phyloP scores from a whole-genome alignment of 441 rosid genomes.

The Populus hybrid region DNA sequence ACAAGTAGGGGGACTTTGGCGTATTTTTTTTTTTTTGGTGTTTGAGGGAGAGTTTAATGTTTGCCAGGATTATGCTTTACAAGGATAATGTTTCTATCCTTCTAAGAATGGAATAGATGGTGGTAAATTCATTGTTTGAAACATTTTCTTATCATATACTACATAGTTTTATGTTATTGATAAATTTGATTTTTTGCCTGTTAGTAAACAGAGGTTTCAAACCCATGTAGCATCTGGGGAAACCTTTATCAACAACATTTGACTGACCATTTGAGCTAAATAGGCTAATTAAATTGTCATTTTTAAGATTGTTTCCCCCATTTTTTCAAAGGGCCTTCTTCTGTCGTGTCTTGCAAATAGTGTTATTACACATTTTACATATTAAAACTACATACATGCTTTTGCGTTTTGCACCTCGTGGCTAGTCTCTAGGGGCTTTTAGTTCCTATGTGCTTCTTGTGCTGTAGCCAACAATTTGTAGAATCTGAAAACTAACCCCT shows the following conservation, averaged over 20 bases:
- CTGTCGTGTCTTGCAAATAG: neutral
- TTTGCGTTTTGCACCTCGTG: neutral
- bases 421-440: neutral
- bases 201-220: neutral
- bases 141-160: neutral
- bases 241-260: neutral
- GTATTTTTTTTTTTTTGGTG: neutral
- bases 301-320: neutral
- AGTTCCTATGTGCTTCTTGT: neutral
- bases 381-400: neutral
- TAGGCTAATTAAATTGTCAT: neutral
- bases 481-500: neutral
- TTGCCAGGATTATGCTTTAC: neutral
- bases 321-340: neutral
- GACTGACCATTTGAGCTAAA: neutral
- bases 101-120: neutral
- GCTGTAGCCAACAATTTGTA: neutral
- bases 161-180: neutral
- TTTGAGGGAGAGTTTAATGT: neutral
- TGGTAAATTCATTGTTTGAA: neutral
- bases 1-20: neutral
- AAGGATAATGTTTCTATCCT: neutral
- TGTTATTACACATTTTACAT: neutral
- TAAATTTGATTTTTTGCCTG: neutral
- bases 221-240: neutral